Evolutionary conservation across 345 rosid genomes (phyloP), one percentile per base, ranked within the genome.

Genomic region (Cochlearia excelsa): DNA sequence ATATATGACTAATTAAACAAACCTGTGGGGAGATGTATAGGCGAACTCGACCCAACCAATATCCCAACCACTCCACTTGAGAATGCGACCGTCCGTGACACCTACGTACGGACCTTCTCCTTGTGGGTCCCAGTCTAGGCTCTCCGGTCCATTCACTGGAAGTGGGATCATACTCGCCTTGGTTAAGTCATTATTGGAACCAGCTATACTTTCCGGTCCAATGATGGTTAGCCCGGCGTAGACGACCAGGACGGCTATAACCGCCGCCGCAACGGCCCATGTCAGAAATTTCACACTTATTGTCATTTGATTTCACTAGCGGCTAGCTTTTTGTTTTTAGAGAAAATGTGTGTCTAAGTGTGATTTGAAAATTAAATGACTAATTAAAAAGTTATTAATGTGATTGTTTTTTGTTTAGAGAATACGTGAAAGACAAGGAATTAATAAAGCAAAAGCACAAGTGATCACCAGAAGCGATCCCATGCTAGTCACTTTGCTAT

Each of bases 1-100:
- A 16, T 16, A 16, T 16, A 16, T 16, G 23, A 16, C 23, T 16
- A 30, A 48, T 2, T 38, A 41, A 35, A 65, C 31, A 46, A 75
- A 81, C 91, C 88, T 82, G 23, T 51, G 65, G 31, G 84, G 63
- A 45, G 84, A 50, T 41, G 86, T 40, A 72, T 77, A 53, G 9
- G 96, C 88, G 45, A 88, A 85, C 30, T 83, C 76, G 9, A 63
- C 68, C 94, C 90, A 85, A 4, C 85, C 77, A 39, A 59, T 67
- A 23, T 31, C 63, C 9, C 38, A 57, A 33, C 72, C 67, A 8
- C 50, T 49, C 72, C 76, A 72, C 46, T 72, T 72, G 9, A 72
- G 76, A 26, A 72, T 41, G 37, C 76, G 67, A 48, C 76, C 76
- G 46, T 72, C 76, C 0, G 57, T 55, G 9, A 72, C 76, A 0